phyloP scores from a whole-genome alignment of 1,284 basidiomycete genomes.

The Gymnopus androsaceus region DNA sequence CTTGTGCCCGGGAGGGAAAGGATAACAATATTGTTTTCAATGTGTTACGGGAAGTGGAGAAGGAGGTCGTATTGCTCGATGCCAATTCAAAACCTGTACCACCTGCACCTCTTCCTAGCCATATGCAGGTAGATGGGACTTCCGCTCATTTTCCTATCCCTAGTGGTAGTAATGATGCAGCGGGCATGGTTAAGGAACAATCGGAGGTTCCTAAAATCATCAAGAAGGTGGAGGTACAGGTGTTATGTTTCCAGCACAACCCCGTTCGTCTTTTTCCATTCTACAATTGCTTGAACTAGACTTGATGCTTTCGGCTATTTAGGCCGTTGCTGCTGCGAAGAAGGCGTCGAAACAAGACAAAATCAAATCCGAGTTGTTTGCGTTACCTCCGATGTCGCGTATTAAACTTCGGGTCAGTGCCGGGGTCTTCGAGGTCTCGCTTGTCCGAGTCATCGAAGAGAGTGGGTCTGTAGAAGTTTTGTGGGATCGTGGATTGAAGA shows the following conservation, averaged over 20 bases:
- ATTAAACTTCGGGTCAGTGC: constrained; percentile 81
- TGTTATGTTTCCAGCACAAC: constrained; percentile 81
- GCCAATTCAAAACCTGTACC: constrained; percentile 12
- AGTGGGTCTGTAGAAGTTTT: constrained; percentile 73
- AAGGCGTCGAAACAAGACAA: constrained; percentile 69
- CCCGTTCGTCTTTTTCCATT: constrained; percentile 66
- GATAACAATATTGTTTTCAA: constrained; percentile 59
- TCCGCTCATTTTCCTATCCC: constrained; percentile 10
- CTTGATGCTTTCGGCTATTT: constrained; percentile 5
- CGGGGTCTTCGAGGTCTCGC: constrained; percentile 79
- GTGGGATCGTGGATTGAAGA: constrained; percentile 70
- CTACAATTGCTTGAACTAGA: constrained; percentile 1
- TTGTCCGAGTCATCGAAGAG: constrained; percentile 70
- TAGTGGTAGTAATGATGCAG: constrained; percentile 9
- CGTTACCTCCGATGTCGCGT: constrained; percentile 65
- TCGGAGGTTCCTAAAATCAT: constrained; percentile 61
- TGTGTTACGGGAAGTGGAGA: constrained; percentile 70
- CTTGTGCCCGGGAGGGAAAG: constrained; percentile 74
- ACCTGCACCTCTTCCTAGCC: constrained; percentile 8
- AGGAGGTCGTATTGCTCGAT: constrained; percentile 69
- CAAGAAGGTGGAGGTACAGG: constrained; percentile 70
- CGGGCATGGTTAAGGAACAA: neutral
- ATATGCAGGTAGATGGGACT: constrained; percentile 26
- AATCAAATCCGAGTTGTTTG: constrained; percentile 64
- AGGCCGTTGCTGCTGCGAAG: constrained; percentile 74